Conservation (phyloP, 148 eudicot genomes). For the Polygonum aviculare region DNA sequence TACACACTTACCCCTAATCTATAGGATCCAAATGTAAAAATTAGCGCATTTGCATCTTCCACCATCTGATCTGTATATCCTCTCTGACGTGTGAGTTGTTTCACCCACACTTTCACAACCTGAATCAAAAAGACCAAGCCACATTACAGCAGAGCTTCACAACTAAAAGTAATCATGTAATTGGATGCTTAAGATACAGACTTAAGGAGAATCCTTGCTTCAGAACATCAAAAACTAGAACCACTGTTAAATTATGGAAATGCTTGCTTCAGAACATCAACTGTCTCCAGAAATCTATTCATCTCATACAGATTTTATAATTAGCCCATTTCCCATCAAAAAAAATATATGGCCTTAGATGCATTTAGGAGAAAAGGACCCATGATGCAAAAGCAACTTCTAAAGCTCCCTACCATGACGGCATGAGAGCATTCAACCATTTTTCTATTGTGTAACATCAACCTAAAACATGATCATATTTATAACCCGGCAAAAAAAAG, state of each 20-base stretch:
- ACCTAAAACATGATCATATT: not conserved
- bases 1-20: constrained; percentile 34
- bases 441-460: not conserved
- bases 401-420: not conserved
- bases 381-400: not conserved
- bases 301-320: not conserved
- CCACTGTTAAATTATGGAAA: not conserved
- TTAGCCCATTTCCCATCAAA: not conserved
- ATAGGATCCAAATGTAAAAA: constrained; percentile 39
- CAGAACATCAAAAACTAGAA: not conserved
- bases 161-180: not conserved
- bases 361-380: not conserved
- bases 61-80: constrained; percentile 41
- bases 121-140: not conserved
- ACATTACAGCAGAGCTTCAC: not conserved
- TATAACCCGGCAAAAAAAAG: not conserved
- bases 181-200: no score
- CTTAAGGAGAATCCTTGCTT: not conserved
- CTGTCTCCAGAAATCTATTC: not conserved
- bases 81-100: constrained; percentile 33
- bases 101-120: constrained; percentile 39
- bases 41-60: constrained; percentile 38
- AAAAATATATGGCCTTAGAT: not conserved
- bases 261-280: no score
- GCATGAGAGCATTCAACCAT: not conserved